Base-by-base conservation (phyloP, 2,329 filamentous ascomycete species). In the Colletotrichum sp. region DNA sequence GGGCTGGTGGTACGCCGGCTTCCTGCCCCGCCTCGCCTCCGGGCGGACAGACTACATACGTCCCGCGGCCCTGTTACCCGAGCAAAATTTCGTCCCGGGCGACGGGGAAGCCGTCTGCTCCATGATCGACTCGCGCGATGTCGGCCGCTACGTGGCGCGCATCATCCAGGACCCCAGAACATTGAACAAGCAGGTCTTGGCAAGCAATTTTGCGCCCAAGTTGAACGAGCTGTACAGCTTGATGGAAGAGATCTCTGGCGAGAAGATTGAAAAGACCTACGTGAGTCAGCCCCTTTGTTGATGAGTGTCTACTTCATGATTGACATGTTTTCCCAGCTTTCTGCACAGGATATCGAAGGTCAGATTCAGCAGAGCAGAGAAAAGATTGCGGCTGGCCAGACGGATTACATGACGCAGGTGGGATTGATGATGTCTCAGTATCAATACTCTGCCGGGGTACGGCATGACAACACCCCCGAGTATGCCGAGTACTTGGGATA, bases 1-100 rank as follows among this genome's bases (percentile, higher is more conserved):
- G 8, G 90, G 90, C n/a, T 90, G 84, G 83, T 92, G 90, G 90
- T 89, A 89, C 79, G 88, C 91, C 78, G 76, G 88, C 32, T 81
- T 83, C 21, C 34, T 79, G 2, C 82, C 81, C 0, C 12, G 60
- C n/a, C 55, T 84, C 1, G 80, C 82, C 5, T 84, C 82, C 8
- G 82, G 81, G 1, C 78, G 78, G 13, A 81, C 84, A 18, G 88
- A 89, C 78, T 87, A 87, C 75, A 18, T 62, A 12, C 61, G 61
- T 1, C 61, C 30, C 9, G 16, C 58, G 9, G 84, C 83, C 26
- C 79, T 85, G 74, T 80, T 82, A 5, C 78, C 80, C 0, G 80
- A 82, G 3, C 81, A 83, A 24, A 79, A 84, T 21, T 79, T 82
- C 38, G 82, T 91, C 13, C 80, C 83, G 28, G 88, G 86, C 6